phyloP scores from a whole-genome alignment of 139 green algal genomes.

The Asterochloris erici region DNA sequence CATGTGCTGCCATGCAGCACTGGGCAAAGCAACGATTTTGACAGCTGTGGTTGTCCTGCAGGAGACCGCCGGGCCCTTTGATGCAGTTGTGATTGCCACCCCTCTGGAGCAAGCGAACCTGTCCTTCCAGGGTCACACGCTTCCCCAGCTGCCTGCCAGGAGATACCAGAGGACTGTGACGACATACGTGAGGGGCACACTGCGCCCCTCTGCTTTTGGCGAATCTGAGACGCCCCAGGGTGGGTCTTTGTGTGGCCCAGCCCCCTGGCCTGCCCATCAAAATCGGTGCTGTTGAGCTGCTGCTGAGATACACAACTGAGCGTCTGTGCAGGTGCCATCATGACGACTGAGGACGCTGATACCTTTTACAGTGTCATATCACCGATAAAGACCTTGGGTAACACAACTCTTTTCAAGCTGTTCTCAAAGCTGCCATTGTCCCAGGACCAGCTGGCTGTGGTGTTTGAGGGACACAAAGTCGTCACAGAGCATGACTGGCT shows the following conservation, averaged over 20 bases:
- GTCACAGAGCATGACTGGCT: conserved; percentile 30
- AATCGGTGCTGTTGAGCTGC: background rate
- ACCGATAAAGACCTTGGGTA: background rate
- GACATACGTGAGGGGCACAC: conserved; percentile 37
- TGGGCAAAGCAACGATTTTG: too few relatives aligned
- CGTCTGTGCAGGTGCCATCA: conserved; percentile 20
- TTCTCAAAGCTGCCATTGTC: conserved; percentile 46
- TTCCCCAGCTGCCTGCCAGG: conserved; percentile 15
- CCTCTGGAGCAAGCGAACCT: conserved; percentile 37
- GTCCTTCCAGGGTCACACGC: conserved; percentile 9
- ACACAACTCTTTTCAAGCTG: conserved; percentile 48
- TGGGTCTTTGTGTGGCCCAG: background rate
- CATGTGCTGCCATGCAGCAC: too few relatives aligned
- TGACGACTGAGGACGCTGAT: conserved; percentile 39
- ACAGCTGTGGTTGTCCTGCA: background rate
- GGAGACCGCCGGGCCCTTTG: conserved; percentile 21
- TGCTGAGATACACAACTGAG: background rate
- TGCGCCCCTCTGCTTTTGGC: conserved; percentile 48
- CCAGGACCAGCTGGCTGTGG: conserved; percentile 13
- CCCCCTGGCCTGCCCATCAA: background rate
- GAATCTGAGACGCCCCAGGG: background rate
- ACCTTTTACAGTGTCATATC: conserved; percentile 38
- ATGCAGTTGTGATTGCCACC: conserved; percentile 45
- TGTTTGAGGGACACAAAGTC: conserved; percentile 42
- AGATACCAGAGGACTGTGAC: conserved; percentile 52